Base-by-base conservation (phyloP, 192 early-diverging fungal genomes). In the Kickxella alabastrina region DNA sequence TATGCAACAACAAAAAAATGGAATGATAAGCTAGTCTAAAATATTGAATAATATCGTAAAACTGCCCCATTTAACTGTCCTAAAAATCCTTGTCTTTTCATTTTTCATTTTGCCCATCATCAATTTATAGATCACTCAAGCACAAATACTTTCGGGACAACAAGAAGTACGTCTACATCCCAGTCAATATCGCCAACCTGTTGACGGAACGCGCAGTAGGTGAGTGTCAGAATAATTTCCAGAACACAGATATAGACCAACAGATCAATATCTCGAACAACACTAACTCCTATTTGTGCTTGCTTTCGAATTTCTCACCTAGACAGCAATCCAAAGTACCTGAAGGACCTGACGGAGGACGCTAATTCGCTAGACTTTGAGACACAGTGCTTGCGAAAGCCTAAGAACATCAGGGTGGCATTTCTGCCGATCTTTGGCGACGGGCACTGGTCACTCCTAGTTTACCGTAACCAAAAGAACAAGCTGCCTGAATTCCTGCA, bases 381-480 rank as follows among this genome's bases (percentile, higher is more conserved):
- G 37, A 52, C 63, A 7, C 70, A 74, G 29, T 66, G 63, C 19
- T 35, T 74, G 34, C 32, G 46, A 1, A 65, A 62, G 21, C 70
- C 70, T 14, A 44, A 27, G n/a, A 34, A 44, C 10, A 74, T 74
- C 26, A 45, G 47, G 10, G 63, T 74, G 1, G 70, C 70, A n/a
- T 66, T 74, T 31, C 34, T 74, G 10, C 70, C 70, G 14, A 74
- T 74, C 36, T 74, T 74, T 22, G 70, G 70, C 12, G 70, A 74
- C 63, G 59, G 59, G 3, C 70, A 74, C 47, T 74, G 70, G 70
- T 74, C 70, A 6, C 55, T 74, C 0, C 52, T 74, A 12, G 70
- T 74, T 4, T 74, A 74, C 43, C 63, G 63, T 12, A 47, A 49
- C 42, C 53, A 45, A 10, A 54, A 52, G 21, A 44, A 53, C 45